Conservation (phyloP, 75 land plant genomes). For the Pinus albicaulis region DNA sequence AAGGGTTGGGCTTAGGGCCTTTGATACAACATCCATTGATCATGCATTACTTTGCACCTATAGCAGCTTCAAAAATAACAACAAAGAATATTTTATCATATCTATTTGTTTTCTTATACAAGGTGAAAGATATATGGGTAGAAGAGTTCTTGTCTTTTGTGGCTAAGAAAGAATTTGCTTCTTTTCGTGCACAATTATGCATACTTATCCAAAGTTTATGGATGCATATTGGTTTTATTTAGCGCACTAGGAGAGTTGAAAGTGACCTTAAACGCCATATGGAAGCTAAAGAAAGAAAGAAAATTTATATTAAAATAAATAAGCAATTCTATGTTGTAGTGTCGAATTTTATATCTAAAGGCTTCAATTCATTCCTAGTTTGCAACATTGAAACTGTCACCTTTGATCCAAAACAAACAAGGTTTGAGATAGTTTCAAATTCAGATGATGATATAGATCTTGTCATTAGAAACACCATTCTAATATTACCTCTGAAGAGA, state of each 20-base stretch:
- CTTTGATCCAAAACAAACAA: conserved; percentile 31
- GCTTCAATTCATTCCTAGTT: conserved; percentile 29
- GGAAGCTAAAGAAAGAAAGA: conserved; percentile 13
- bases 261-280: not conserved
- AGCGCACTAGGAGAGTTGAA: conserved; percentile 10
- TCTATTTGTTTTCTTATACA: conserved; percentile 33
- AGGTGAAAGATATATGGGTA: conserved; percentile 9
- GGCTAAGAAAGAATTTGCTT: conserved; percentile 31
- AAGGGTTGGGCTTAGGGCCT: conserved; percentile 81
- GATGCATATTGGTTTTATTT: conserved; percentile 36
- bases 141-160: conserved; percentile 56
- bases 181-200: conserved; percentile 46
- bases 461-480: not conserved
- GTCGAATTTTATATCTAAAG: conserved; percentile 19
- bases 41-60: conserved; percentile 55
- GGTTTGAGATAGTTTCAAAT: conserved; percentile 32
- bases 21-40: conserved; percentile 60
- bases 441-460: conserved; percentile 27
- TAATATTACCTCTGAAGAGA: not conserved
- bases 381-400: not conserved
- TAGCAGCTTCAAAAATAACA: conserved; percentile 42
- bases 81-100: conserved; percentile 51
- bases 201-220: conserved; percentile 70
- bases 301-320: conserved; percentile 8
- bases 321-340: not conserved